These are phyloP conservation scores for Daldinia bambusicola DNA, from an alignment of 495 filamentous ascomycete genomes.

Conservation along the genomic window DNA sequence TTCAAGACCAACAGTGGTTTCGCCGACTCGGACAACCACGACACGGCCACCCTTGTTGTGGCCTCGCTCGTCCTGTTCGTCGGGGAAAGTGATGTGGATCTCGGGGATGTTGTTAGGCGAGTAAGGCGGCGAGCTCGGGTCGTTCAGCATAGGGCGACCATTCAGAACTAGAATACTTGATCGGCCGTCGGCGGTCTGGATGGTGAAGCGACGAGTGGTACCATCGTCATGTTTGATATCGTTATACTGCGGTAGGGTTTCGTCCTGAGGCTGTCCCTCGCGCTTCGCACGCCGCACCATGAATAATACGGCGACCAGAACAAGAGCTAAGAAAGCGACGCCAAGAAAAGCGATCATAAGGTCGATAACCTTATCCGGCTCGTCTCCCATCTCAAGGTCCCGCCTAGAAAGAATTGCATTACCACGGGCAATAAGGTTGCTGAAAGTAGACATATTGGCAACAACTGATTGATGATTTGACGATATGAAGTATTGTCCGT, in stretches of 20 bases:
- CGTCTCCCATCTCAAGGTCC: conserved; percentile 55
- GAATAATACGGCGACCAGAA: conserved; percentile 72
- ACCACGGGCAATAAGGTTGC: conserved; percentile 63
- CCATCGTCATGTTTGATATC: conserved; percentile 60
- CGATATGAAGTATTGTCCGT: conserved; percentile 29
- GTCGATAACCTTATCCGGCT: conserved; percentile 66
- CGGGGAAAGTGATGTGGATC: conserved; percentile 98
- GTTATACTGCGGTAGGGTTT: conserved; percentile 68
- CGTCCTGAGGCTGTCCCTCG: conserved; percentile 59
- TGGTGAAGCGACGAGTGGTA: conserved; percentile 60
- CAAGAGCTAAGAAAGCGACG: conserved; percentile 74
- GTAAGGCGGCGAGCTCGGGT: conserved; percentile 76
- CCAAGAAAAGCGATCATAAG: conserved; percentile 83
- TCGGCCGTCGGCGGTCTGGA: conserved; percentile 71
- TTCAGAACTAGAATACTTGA: conserved; percentile 79
- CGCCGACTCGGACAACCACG: conserved; percentile 92
- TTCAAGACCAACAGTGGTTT: conserved; percentile 85
- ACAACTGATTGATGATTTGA: conserved; percentile 31
- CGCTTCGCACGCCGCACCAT: conserved; percentile 70
- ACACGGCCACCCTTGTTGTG: conserved; percentile 85
- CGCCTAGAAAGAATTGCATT: conserved; percentile 47
- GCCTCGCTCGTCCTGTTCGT: conserved; percentile 90
- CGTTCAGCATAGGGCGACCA: conserved; percentile 74
- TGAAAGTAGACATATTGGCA: conserved; percentile 60
- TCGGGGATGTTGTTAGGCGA: conserved; percentile 86